phyloP scores from a whole-genome alignment of 257 asterid genomes.

The Phtheirospermum japonicum region DNA sequence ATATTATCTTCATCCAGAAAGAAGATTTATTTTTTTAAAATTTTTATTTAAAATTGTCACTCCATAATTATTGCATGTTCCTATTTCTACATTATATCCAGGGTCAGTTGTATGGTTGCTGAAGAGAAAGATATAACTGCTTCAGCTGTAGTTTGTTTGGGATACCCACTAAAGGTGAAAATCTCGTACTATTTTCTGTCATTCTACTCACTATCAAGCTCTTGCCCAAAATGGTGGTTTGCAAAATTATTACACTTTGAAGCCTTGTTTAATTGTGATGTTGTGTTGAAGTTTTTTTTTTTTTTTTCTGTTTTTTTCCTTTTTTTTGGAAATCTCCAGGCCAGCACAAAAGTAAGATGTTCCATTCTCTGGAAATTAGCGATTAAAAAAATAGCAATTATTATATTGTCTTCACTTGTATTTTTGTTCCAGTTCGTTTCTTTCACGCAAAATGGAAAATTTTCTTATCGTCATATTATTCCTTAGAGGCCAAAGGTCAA shows the following conservation, averaged over 20 bases:
- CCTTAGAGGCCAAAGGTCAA: too few relatives aligned
- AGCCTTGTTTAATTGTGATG: background rate
- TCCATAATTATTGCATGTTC: background rate
- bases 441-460: too few relatives aligned
- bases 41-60: constrained; percentile 6
- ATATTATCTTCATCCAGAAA: constrained; percentile 8
- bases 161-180: constrained; percentile 87
- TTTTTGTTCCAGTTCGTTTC: too few relatives aligned
- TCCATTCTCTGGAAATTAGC: too few relatives aligned
- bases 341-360: too few relatives aligned
- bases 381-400: too few relatives aligned
- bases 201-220: background rate
- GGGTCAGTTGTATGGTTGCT: constrained; percentile 95
- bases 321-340: too few relatives aligned
- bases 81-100: constrained; percentile 31
- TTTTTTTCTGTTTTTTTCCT: too few relatives aligned
- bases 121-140: constrained; percentile 41
- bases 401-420: too few relatives aligned
- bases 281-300: too few relatives aligned
- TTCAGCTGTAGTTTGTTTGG: constrained; percentile 72
- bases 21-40: constrained; percentile 8
- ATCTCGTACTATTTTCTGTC: background rate
- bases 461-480: too few relatives aligned
- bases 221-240: background rate
- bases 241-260: constrained; percentile 1